Base-by-base conservation (phyloP, 2,329 filamentous ascomycete species). In the Alternaria arbusti region DNA sequence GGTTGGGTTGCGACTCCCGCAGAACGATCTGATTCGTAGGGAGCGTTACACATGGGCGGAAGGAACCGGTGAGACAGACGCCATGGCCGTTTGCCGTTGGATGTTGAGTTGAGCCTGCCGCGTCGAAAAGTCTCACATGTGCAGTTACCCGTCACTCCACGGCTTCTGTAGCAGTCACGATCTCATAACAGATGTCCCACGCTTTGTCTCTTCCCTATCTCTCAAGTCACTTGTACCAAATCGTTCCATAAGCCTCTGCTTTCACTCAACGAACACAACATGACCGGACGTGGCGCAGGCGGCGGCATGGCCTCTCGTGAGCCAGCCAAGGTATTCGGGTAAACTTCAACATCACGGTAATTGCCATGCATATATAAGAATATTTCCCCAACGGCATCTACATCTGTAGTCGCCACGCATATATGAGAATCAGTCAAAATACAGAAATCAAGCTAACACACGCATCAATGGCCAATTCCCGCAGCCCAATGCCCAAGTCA, bases 401-500 rank as follows among this genome's bases (percentile, higher is more conserved):
- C 4, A 51, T 12, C 11, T 5, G 49, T 22, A 32, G 11, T 30
- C 1, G 12, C 22, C 17, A n/a, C 49, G 10, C 17, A 26, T 51
- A 23, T 32, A 10, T 17, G 9, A 22, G 4, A 7, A 32, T 12
- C 13, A 10, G 4, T 17, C 26, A 32, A 5, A 5, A 51, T 6
- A n/a, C 40, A 45, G 2, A 11, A 9, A 30, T 11, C 44, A 13
- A 43, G 20, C 51, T 66, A 46, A 64, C 22, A 22, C 54, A 30
- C 17, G 46, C 49, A 76, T 73, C 2, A 61, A 67, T 45, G 74
- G 77, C 67, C 76, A 63, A 54, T 74, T 73, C 66, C 80, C 77
- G 66, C 69, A 65, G 30, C 79, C 62, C 62, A 82, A 65, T 70
- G 68, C 61, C 60, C 74, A 57, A 12, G 71, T 79, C 23, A 73